Conservation (phyloP, 148 eudicot genomes). For the Cornus suecica region DNA sequence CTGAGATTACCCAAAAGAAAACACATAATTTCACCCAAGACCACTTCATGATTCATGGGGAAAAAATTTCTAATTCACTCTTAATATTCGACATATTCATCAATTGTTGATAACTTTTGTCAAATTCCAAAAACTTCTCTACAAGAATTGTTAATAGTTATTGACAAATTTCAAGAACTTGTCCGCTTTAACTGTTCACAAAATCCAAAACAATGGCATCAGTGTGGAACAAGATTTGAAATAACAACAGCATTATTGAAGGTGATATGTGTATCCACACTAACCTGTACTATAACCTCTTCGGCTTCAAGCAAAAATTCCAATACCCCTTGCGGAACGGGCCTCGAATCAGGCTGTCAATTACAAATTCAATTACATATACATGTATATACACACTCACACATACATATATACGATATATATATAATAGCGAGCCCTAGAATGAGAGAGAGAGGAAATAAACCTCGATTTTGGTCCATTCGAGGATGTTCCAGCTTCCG, state of each 20-base stretch:
- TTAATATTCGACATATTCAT: not conserved
- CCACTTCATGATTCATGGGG: not conserved
- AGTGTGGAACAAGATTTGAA: not conserved
- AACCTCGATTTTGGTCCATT: constrained; percentile 92
- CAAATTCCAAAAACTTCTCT: not conserved
- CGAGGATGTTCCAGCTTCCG: constrained; percentile 79
- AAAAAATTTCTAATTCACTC: not conserved
- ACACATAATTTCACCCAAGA: not conserved
- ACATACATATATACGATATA: not conserved
- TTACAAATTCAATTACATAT: constrained; percentile 6
- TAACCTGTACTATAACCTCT: constrained; percentile 67
- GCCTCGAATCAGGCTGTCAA: constrained; percentile 53
- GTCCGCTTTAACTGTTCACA: too few relatives aligned
- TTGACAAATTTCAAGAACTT: not conserved
- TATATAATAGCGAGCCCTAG: constrained; percentile 2
- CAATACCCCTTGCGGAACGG: constrained; percentile 54
- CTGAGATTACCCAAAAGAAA: not conserved
- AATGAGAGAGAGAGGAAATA: not conserved
- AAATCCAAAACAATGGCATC: too few relatives aligned
- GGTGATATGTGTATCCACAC: not conserved
- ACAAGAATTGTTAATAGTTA: not conserved
- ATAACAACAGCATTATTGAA: not conserved
- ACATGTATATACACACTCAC: not conserved
- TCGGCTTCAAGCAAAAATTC: constrained; percentile 80
- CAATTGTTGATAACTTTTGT: not conserved